Evolutionary conservation across 352 stramenopile species (phyloP), one percentile per base, ranked within the genome.

Genomic region (Pythium scleroteichum): DNA sequence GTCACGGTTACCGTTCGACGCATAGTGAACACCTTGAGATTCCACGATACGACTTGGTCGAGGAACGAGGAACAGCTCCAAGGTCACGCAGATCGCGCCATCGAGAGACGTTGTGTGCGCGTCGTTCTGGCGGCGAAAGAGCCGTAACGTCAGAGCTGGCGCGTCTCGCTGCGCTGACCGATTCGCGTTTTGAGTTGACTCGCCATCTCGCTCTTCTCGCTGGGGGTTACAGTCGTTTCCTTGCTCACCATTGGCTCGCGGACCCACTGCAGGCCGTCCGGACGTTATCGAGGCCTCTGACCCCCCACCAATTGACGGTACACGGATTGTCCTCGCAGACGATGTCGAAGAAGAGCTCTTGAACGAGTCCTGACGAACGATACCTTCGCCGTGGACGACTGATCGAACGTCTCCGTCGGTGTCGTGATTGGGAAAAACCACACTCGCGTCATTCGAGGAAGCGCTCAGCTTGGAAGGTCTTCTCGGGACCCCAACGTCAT

Each of bases 401-500:
- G 41, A 48, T 26, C 19, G 41, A 4, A 7, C 10, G 26, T 42
- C 47, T 10, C 17, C 16, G 26, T 38, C 47, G 27, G 8, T 29
- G 17, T 20, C 33, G 27, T 44, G 19, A 27, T 8, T 17, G 58
- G 27, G 35, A 35, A 20, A 17, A 32, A 19, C 6, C 9, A 3
- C 29, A 14, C 27, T 53, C 17, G 47, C 9, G 12, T 64, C 57
- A 24, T 49, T 64, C 17, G 57, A 64, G 4, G 57, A 58, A n/a
- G 49, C 27, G 26, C 48, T 64, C 48, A 64, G 53, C 48, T 64
- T 58, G n/a, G 57, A 64, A 9, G 57, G 38, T 4, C 41, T 26
- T 12, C 57, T 17, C 20, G 57, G 29, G 9, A 64, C 19, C n/a
- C 23, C 40, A 2, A 29, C 19, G 16, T 64, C 57, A 3, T 5